Evolutionary conservation across 768 basidiomycete species (phyloP), one percentile per base, ranked within the genome.

Genomic region (Dioszegia aurantiaca): DNA sequence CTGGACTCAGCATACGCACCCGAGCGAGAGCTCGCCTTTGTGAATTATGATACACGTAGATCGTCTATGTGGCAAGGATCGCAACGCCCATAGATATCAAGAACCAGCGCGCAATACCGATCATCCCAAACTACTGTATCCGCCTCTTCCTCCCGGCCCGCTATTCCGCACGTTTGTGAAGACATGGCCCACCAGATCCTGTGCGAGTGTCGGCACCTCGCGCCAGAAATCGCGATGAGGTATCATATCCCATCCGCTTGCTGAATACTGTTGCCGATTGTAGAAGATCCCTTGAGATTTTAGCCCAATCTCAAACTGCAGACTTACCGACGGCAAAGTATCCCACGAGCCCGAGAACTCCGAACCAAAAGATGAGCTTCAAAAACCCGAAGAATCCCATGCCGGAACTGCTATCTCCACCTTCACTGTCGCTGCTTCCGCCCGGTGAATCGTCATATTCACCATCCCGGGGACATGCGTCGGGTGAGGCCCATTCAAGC

Each of bases 241-340:
- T 19, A 78, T 49, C 10, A 75, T 67, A 52, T 78, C 77, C 68
- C 73, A 70, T 0, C 77, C 77, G 49, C 59, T 65, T 1, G 77
- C 76, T 53, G 70, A 75, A 61, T 78, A 78, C 41, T 75, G 76
- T 41, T 76, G 72, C 43, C 73, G 75, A 40, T 78, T 78, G 63
- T 78, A 76, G 47, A 70, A 72, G 52, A 76, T 76, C n/a, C 77
- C 77, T 72, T 58, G 48, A 9, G 36, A 53, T 51, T 17, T 54
- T 16, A 9, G 26, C 1, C 28, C 17, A 23, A 23, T 1, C 24
- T 49, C 17, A 9, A 28, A 47, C 19, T 28, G 16, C 16, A 27
- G 23, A 67, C 70, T 55, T 52, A 75, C 73, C 75, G 24, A 77
- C 64, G 4, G 58, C 70, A 58, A 74, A 75, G 40, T 75, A 75